A percentile compares a stretch with the other conserved stretches of the same genome.
phyloP scores from a whole-genome alignment of 2,329 filamentous ascomycete genomes.

The Beauveria australis region DNA sequence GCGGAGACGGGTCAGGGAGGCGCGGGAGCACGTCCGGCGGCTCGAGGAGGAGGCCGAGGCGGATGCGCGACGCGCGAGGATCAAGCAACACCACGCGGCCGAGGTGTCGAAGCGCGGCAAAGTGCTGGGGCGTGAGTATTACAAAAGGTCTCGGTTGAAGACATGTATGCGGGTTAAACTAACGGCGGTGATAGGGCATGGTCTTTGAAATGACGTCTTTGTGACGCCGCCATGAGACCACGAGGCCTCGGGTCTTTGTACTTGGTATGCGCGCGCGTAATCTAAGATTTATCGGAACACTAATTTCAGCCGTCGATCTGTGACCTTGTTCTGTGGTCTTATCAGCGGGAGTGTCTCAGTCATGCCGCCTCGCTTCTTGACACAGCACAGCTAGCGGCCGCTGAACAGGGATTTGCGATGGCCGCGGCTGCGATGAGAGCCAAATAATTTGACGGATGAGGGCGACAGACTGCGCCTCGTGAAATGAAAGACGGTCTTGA shows the following conservation, averaged over 20 bases:
- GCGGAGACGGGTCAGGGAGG: slow-evolving; percentile 50
- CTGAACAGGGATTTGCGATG: too few relatives aligned
- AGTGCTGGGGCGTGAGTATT: slow-evolving; percentile 57
- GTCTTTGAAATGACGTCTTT: neutral
- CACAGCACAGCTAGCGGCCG: too few relatives aligned
- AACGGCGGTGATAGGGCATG: neutral
- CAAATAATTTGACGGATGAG: too few relatives aligned
- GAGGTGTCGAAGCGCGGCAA: slow-evolving; percentile 61
- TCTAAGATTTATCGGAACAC: neutral
- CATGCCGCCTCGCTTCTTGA: neutral
- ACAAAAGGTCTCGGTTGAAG: too few relatives aligned
- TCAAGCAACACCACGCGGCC: slow-evolving; percentile 58
- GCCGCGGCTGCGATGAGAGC: too few relatives aligned
- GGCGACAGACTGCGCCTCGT: too few relatives aligned
- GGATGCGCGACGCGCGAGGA: slow-evolving; percentile 55
- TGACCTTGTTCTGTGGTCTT: neutral
- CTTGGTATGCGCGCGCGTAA: neutral
- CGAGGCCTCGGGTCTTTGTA: neutral
- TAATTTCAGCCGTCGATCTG: neutral
- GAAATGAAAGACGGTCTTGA: too few relatives aligned
- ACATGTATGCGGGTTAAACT: neutral
- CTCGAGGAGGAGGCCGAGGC: slow-evolving; percentile 59
- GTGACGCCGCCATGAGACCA: neutral
- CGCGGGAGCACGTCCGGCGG: slow-evolving; percentile 52
- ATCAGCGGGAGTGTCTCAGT: neutral